Conservation (phyloP, 1,284 basidiomycete species). For the Fomes fomentarius region DNA sequence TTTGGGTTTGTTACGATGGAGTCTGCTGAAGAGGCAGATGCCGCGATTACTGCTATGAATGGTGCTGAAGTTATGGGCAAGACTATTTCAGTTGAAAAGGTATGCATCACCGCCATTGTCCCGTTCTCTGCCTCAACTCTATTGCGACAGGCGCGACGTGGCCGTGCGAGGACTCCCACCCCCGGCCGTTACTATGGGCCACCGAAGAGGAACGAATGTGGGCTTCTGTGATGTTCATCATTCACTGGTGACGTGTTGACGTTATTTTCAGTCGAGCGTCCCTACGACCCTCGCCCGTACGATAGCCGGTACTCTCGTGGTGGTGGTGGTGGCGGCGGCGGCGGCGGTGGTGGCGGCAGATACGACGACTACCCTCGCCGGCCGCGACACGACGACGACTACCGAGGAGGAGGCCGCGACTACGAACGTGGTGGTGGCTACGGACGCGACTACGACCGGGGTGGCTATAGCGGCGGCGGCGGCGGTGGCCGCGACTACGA, state of each 20-base stretch:
- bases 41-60: constrained; percentile 84
- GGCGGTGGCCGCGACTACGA: constrained; percentile 37
- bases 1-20: constrained; percentile 99
- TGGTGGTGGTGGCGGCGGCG: constrained; percentile 20
- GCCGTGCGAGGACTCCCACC: constrained; percentile 92
- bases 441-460: constrained; percentile 40
- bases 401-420: constrained; percentile 37
- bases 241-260: background rate
- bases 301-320: constrained; percentile 77
- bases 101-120: constrained; percentile 33
- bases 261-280: constrained; percentile 57
- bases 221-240: constrained; percentile 13
- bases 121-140: constrained; percentile 14
- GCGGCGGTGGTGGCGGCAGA: constrained; percentile 8
- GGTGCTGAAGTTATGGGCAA: constrained; percentile 88
- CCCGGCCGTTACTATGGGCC: constrained; percentile 95
- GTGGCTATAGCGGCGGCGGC: constrained; percentile 27
- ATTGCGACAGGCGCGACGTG: constrained; percentile 79
- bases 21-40: constrained; percentile 84
- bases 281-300: constrained; percentile 81
- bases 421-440: constrained; percentile 42
- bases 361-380: constrained; percentile 35
- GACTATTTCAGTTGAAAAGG: constrained; percentile 86
- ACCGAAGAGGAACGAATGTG: constrained; percentile 75
- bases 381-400: constrained; percentile 26